phyloP scores from a whole-genome alignment of 495 filamentous ascomycete species.

The Penicillium herquei region DNA sequence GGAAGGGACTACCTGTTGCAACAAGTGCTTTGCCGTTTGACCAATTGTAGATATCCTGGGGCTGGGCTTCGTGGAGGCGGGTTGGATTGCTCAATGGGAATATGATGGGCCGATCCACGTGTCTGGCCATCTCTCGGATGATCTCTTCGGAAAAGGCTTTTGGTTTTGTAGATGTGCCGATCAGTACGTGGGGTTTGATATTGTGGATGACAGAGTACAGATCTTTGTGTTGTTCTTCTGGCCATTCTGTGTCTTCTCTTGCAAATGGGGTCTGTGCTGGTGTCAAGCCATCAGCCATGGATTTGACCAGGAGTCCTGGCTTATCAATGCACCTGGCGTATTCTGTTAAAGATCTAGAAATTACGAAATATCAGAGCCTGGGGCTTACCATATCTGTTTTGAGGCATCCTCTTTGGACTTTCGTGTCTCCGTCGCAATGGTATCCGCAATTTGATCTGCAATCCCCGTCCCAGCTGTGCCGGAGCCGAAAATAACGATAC shows the following conservation, averaged over 20 bases:
- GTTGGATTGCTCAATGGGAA: slow-evolving; percentile 89
- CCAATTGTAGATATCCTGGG: slow-evolving; percentile 75
- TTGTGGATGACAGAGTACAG: slow-evolving; percentile 66
- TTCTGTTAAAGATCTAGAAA: not conserved
- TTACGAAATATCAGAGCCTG: not conserved
- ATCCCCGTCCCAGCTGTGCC: slow-evolving; percentile 86
- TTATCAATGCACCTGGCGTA: slow-evolving; percentile 75
- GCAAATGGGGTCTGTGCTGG: slow-evolving; percentile 66
- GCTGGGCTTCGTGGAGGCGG: slow-evolving; percentile 76
- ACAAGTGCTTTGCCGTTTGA: slow-evolving; percentile 76
- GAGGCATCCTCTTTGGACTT: slow-evolving; percentile 71
- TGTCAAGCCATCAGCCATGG: slow-evolving; percentile 58
- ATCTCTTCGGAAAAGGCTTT: slow-evolving; percentile 75
- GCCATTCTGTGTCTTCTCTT: slow-evolving; percentile 64
- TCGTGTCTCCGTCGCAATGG: slow-evolving; percentile 65
- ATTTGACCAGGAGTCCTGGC: slow-evolving; percentile 70
- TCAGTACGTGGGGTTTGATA: slow-evolving; percentile 76
- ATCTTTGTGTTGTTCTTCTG: slow-evolving; percentile 48
- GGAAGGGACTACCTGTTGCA: slow-evolving; percentile 83
- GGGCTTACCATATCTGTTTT: slow-evolving; percentile 73
- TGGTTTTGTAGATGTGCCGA: slow-evolving; percentile 82
- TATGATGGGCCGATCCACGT: slow-evolving; percentile 74
- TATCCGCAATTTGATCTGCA: slow-evolving; percentile 78
- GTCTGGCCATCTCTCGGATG: slow-evolving; percentile 74
- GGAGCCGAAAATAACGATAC: slow-evolving; percentile 74